phyloP scores from a whole-genome alignment of 2,329 filamentous ascomycete species.

The Aureobasidium sp. region DNA sequence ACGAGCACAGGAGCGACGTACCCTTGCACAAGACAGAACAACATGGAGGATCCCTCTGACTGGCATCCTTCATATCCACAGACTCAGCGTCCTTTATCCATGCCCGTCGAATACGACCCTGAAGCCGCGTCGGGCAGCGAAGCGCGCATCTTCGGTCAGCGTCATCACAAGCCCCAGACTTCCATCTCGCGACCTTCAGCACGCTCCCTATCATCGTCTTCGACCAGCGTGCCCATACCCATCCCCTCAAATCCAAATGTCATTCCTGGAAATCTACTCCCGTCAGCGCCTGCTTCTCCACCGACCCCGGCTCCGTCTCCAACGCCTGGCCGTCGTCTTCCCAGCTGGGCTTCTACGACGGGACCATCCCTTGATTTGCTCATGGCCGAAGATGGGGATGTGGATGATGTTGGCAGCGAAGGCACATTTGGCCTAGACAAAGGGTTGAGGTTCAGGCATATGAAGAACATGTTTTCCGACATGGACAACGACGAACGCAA shows the following conservation, averaged over 20 bases:
- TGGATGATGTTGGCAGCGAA: conserved; percentile 18
- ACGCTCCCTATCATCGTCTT: conserved; percentile 10
- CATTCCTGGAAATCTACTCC: conserved; percentile 53
- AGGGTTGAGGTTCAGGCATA: conserved; percentile 52
- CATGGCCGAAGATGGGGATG: conserved; percentile 23
- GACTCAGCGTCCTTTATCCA: conserved; percentile 13
- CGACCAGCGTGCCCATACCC: conserved; percentile 37
- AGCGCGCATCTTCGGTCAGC: conserved; percentile 6
- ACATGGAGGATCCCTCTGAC: conserved; percentile 15
- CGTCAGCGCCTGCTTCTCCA: conserved; percentile 56
- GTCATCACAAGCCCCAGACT: conserved; percentile 3
- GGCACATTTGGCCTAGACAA: conserved; percentile 19
- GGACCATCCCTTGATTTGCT: conserved; percentile 72
- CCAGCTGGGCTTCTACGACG: conserved; percentile 68
- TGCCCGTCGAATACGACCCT: conserved; percentile 14
- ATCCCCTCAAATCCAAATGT: conserved; percentile 33
- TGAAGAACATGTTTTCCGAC: conserved; percentile 70
- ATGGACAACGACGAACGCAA: conserved; percentile 69
- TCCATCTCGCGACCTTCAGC: conserved; percentile 8
- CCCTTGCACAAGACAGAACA: background rate
- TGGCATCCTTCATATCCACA: conserved; percentile 14
- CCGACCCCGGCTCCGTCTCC: conserved; percentile 60
- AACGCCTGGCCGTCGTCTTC: conserved; percentile 53
- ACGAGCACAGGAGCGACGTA: background rate
- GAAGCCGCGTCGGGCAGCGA: conserved; percentile 1